Base-by-base conservation (phyloP, 129 eudicot genomes). In the Sambucus nigra region DNA sequence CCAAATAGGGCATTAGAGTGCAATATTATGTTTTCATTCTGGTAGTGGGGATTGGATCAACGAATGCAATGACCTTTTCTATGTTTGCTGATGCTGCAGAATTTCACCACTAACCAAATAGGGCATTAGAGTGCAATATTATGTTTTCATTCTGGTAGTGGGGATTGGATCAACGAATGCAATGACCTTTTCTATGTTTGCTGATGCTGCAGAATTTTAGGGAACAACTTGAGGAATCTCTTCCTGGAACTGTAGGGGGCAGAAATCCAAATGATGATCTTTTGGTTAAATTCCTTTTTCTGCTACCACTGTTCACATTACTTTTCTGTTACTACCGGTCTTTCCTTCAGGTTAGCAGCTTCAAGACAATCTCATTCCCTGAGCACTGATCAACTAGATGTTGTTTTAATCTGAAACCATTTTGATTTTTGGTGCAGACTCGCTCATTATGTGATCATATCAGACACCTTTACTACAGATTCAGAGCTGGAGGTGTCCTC, bases 211-310 rank as follows among this genome's bases (percentile, higher is more conserved):
- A 87, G 96, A 68, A 71, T 62, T 77, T 71, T 44, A 75, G 98
- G 79, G 79, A 76, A 40, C 66, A 65, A 48, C 77, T 89, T 57
- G 79, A 74, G 40, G 98, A 73, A 59, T 65, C 94, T 49, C 98
- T 89, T 53, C 98, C 95, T 22, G 95, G 98, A 57, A 85, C 98
- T 33, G 74, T 81, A 73, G 95, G 98, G 65, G 98, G 98, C 19
- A 62, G 78, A 72, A 74, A 74, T 76, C 83, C 95, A 25, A 74
- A 55, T 33, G 94, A 84, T 63, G 79, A 67, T 52, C 61, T 78
- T 66, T 55, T 82, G 16, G 80, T 85, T 67, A 72, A 52, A 53
- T 53, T 81, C 45, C 83, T 89, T 54, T 74, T 89, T 66, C 62
- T 89, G 61, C 79, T 89, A 54, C 98, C 98, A 44, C 33, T 89